Evolutionary conservation across 768 basidiomycete genomes (phyloP), one percentile per base, ranked within the genome.

Genomic region (Coprinopsis marcescibilis): DNA sequence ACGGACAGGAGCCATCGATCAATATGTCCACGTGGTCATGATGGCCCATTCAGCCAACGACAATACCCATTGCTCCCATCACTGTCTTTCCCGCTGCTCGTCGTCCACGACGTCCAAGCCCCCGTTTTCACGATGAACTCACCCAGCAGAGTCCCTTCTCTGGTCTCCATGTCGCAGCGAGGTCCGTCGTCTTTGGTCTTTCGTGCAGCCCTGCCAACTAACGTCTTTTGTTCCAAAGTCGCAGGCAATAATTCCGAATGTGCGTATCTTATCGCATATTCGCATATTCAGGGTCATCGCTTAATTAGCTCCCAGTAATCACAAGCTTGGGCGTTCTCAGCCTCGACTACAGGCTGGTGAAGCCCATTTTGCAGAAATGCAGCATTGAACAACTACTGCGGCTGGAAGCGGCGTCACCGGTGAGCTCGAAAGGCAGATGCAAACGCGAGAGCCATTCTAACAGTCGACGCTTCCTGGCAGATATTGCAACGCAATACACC

Each of bases 321-420:
- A 65, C 66, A 42, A 77, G 77, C 57, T 66, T 92, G 20, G 85
- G 85, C 51, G 73, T 75, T 41, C 50, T 87, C 55, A 77, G 76
- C 48, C 85, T 78, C 61, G 68, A 73, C 35, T 69, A n/a, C n/a
- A n/a, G n/a, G n/a, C n/a, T 89, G 42, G 75, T 85, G 51, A 77
- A 75, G 58, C 89, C 88, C 35, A 80, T 92, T 35, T 69, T 92
- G 49, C 79, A 84, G 57, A 75, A 76, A 55, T 89, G 87, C 64
- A 73, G 74, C 46, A 73, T 80, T 52, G 84, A 88, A 49, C 81
- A 83, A 51, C 75, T 92, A 20, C 65, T 75, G 47, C 70, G 77
- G 51, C 62, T 91, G 51, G 89, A 92, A 65, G 68, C 77, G 53
- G 67, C 75, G 40, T 83, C 85, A 34, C 83, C 85, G 42, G 89